phyloP scores from a whole-genome alignment of 371 early-diverging fungal genomes.

The Batkoa obscura region DNA sequence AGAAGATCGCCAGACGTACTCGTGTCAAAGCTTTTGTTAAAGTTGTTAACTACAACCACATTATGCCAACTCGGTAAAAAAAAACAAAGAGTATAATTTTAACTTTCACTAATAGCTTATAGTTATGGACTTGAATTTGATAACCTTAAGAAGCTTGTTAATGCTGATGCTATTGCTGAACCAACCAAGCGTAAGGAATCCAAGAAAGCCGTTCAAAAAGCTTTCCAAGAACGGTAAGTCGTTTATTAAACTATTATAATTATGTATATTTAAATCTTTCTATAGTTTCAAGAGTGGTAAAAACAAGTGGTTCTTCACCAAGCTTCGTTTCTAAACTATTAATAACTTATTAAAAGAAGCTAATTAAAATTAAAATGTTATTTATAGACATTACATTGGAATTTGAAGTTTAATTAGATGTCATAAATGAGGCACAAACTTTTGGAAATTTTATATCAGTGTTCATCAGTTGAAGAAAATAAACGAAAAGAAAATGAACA shows the following conservation, averaged over 20 bases:
- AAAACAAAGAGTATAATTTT: too few relatives aligned
- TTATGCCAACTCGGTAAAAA: constrained; percentile 99
- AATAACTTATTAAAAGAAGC: too few relatives aligned
- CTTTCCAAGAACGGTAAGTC: constrained; percentile 69
- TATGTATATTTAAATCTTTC: not conserved
- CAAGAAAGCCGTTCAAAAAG: constrained; percentile 85
- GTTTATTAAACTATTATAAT: not conserved
- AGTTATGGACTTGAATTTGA: constrained; percentile 74
- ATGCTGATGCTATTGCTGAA: constrained; percentile 81
- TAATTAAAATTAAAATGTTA: too few relatives aligned
- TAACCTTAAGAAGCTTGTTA: constrained; percentile 67
- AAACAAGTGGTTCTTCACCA: constrained; percentile 99
- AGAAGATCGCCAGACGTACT: constrained; percentile 87
- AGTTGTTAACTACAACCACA: constrained; percentile 95
- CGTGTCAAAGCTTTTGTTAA: constrained; percentile 97
- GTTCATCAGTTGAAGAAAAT: too few relatives aligned
- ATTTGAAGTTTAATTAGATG: too few relatives aligned
- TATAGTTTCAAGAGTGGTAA: constrained; percentile 80
- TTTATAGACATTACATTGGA: too few relatives aligned
- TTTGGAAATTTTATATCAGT: too few relatives aligned
- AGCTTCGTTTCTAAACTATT: constrained; percentile 95
- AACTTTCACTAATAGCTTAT: too few relatives aligned
- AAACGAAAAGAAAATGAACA: too few relatives aligned
- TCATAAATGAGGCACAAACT: too few relatives aligned
- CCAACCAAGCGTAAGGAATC: constrained; percentile 74